Conservation (phyloP, 75 land plant genomes). For the Cryptomeria japonica region DNA sequence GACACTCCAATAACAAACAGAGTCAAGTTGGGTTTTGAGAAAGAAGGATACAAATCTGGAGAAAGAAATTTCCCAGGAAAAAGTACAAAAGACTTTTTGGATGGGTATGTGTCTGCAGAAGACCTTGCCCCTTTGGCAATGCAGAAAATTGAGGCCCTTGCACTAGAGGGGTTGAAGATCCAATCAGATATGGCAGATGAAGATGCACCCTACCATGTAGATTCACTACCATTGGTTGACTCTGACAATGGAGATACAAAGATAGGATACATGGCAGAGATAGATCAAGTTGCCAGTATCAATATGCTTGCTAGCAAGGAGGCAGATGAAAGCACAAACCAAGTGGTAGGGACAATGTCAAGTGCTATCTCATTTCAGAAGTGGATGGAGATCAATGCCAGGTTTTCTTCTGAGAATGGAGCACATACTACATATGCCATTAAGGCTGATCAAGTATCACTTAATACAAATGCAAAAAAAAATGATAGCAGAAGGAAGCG, state of each 20-base stretch:
- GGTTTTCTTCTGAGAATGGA: constrained; percentile 13
- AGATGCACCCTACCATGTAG: constrained; percentile 23
- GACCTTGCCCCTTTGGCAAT: constrained; percentile 32
- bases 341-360: constrained; percentile 14
- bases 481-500: not conserved
- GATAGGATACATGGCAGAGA: not conserved
- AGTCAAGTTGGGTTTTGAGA: not conserved
- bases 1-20: not conserved
- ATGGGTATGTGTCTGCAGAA: constrained; percentile 24
- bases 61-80: not conserved
- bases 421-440: constrained; percentile 12
- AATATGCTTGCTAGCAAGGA: not conserved
- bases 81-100: not conserved
- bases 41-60: not conserved
- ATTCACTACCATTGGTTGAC: constrained; percentile 12
- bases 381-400: constrained; percentile 29
- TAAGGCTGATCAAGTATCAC: constrained; percentile 12
- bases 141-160: constrained; percentile 25
- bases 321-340: constrained; percentile 5
- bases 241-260: constrained; percentile 6
- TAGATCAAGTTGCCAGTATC: constrained; percentile 6
- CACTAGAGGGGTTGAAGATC: constrained; percentile 30
- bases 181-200: constrained; percentile 28
- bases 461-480: not conserved
- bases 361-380: constrained; percentile 29